Percentiles rank a stretch among this genome's conserved stretches.
Conservation (phyloP, 495 filamentous ascomycete genomes). For the Aspergillus homomorphus region DNA sequence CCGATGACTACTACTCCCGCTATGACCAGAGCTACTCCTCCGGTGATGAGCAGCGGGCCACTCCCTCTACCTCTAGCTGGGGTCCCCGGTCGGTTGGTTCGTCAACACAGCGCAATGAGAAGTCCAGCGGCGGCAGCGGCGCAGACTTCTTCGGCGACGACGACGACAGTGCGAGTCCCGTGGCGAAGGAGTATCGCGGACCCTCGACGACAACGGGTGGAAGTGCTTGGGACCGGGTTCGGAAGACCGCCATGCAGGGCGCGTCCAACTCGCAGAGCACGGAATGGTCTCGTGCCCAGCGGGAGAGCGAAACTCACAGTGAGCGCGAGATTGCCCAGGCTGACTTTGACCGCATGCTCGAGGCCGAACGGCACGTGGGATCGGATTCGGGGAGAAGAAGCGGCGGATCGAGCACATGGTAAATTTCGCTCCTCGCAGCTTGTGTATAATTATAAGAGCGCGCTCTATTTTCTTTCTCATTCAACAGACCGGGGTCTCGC, state of each 20-base stretch:
- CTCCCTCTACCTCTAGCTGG: too few species aligned
- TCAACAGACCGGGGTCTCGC: too few species aligned
- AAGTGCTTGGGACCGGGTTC: constrained; percentile 44
- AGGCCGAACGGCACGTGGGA: constrained; percentile 34
- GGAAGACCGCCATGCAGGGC: constrained; percentile 12
- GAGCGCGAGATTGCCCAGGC: constrained; percentile 39
- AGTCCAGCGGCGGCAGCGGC: neutral
- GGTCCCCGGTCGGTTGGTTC: too few species aligned
- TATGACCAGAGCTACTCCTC: too few species aligned
- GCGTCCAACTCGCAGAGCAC: neutral
- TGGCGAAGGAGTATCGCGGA: constrained; percentile 33
- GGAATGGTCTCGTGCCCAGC: neutral
- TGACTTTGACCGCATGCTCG: constrained; percentile 43
- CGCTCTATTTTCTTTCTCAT: too few species aligned
- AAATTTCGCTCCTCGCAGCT: constrained; percentile 1
- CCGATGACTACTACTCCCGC: too few species aligned
- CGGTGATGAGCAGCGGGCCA: too few species aligned
- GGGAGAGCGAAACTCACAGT: constrained; percentile 12
- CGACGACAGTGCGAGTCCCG: constrained; percentile 43
- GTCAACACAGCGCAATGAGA: too few species aligned
- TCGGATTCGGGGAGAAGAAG: constrained; percentile 12
- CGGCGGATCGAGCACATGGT: constrained; percentile 26
- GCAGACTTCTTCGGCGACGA: constrained; percentile 26
- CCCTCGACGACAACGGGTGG: constrained; percentile 20
- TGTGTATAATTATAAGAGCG: too few species aligned